phyloP scores from a whole-genome alignment of 306 rosid genomes.

The Argentina anserina region DNA sequence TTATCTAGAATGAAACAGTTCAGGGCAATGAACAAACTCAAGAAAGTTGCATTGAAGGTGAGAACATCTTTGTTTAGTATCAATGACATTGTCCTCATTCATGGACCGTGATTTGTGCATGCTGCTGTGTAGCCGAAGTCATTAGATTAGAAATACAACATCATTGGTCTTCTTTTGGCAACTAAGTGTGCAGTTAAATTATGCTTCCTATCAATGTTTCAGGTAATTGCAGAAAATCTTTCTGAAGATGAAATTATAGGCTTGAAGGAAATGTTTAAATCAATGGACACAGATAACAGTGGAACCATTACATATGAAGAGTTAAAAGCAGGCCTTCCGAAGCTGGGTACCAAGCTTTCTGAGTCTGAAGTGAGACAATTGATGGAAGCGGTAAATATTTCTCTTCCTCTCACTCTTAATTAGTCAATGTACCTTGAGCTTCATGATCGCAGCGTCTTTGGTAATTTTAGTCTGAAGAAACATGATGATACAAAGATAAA shows the following conservation, averaged over 20 bases:
- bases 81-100: constrained; percentile 2
- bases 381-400: constrained; percentile 86
- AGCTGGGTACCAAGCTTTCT: constrained; percentile 84
- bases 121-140: neutral
- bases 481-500: neutral
- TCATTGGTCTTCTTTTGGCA: neutral
- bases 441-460: neutral
- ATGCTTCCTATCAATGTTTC: constrained; percentile 18
- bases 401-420: neutral
- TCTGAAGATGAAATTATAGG: constrained; percentile 98
- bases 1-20: constrained; percentile 92
- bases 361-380: constrained; percentile 93
- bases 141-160: neutral
- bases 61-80: constrained; percentile 14
- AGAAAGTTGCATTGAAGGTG: constrained; percentile 95
- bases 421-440: neutral
- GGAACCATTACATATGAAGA: constrained; percentile 95
- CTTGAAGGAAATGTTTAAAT: constrained; percentile 95
- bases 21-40: constrained; percentile 96
- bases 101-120: neutral
- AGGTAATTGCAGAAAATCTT: constrained; percentile 97
- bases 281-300: constrained; percentile 96
- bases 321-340: constrained; percentile 92
- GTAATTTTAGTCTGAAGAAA: neutral
- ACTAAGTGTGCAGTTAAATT: neutral